Base-by-base conservation (phyloP, 208 protist species). In the Crithidia sp. region DNA sequence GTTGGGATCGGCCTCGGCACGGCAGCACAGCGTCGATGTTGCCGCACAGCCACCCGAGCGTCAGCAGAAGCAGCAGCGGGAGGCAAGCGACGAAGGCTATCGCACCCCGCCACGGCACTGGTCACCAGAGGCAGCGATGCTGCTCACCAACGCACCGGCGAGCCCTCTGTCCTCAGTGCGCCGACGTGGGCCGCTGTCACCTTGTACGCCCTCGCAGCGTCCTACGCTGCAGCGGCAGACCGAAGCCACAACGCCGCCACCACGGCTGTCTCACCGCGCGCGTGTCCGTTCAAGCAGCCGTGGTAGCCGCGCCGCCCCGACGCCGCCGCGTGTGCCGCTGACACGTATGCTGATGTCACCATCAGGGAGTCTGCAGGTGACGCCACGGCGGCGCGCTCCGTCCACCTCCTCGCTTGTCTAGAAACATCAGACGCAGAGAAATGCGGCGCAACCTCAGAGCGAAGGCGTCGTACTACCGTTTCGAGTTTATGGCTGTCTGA, bases 201-300 rank as follows among this genome's bases (percentile, higher is more conserved):
- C 40, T 37, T 44, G 56, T 19, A 67, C 62, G 50, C 64, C 64
- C 13, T 50, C 16, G 40, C 36, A n/a, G 45, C n/a, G 10, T 0
- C 55, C 39, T 36, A 28, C 28, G 6, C 19, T 7, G 55, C 36
- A 41, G 28, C 47, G 54, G 39, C 60, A 36, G 10, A 4, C 14
- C 12, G 73, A 77, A 13, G 73, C 47, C 7, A 63, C 64, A 8
- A 71, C 73, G 3, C 73, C 73, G 5, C 65, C 73, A 13, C 65
- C 54, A n/a, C 65, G 73, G n/a, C 55, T 77, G 57, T 77, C 73
- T 13, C 39, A 64, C 41, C 73, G 73, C 12, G 65, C 73, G 13
- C 65, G 58, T 12, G 57, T 60, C 36, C 73, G 57, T 3, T 77
- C 58, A 19, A 72, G 58, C 65, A 71, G 64, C 43, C 41, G 64